phyloP scores from a whole-genome alignment of 306 rosid genomes.

The Citrullus mucosospermus region DNA sequence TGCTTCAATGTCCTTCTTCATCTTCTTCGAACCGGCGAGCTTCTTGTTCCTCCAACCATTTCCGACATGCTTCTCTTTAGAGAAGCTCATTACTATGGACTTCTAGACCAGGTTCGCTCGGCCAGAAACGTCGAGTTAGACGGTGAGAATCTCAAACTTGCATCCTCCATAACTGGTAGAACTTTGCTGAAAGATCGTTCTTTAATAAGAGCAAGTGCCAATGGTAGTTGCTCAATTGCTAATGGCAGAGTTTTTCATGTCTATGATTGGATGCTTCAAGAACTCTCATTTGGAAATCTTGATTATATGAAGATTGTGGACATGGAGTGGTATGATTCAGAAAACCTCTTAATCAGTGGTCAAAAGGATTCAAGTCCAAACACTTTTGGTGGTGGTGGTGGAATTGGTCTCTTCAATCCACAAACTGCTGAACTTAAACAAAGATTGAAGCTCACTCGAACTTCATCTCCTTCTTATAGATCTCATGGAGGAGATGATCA shows the following conservation, averaged over 20 bases:
- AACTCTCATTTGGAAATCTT: neutral
- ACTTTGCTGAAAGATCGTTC: neutral
- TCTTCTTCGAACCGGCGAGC: neutral
- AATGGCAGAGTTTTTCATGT: neutral
- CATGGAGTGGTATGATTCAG: neutral
- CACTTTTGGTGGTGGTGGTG: neutral
- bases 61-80: neutral
- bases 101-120: neutral
- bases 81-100: neutral
- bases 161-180: neutral
- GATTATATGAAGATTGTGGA: neutral
- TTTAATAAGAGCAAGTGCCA: neutral
- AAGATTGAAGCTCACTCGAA: neutral
- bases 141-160: conserved; percentile 1
- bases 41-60: neutral
- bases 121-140: neutral
- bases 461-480: too few relatives aligned
- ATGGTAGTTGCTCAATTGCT: neutral
- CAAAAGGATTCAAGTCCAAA: neutral
- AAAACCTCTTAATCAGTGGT: neutral
- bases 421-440: neutral
- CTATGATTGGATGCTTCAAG: neutral
- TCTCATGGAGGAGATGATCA: neutral
- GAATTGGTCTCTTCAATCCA: neutral
- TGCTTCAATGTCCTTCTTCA: neutral